A percentile compares a stretch with the other conserved stretches of the same genome.
These are phyloP conservation scores for Penicillium alfredii DNA, from an alignment of 495 filamentous ascomycete genomes.

Conservation along the genomic window DNA sequence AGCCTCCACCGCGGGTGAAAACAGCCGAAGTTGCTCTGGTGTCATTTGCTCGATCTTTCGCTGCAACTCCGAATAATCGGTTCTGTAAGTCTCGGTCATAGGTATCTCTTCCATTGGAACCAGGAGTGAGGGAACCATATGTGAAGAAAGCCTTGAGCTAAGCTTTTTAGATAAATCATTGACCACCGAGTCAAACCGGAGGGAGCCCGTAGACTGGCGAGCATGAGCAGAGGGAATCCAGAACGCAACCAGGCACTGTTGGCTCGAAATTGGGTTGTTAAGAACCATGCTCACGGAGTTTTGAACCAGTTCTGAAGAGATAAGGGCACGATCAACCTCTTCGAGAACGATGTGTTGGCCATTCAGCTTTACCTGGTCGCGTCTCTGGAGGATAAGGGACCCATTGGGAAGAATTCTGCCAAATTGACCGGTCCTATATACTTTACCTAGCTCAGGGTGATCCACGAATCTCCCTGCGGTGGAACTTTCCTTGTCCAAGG, in stretches of 20 bases:
- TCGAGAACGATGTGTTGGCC: conserved; percentile 60
- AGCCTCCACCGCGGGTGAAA: conserved; percentile 10
- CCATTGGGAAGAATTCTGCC: conserved; percentile 67
- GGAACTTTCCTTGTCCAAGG: conserved; percentile 41
- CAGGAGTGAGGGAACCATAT: conserved; percentile 64
- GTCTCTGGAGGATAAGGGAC: conserved; percentile 54
- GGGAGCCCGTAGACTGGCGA: conserved; percentile 3
- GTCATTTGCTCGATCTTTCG: conserved; percentile 23
- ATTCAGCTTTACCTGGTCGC: conserved; percentile 63
- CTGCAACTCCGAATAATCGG: conserved; percentile 46
- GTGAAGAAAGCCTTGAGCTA: conserved; percentile 44
- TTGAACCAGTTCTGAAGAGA: conserved; percentile 33
- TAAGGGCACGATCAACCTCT: conserved; percentile 57
- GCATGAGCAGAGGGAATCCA: conserved; percentile 39
- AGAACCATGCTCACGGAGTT: conserved; percentile 53
- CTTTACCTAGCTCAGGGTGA: conserved; percentile 57
- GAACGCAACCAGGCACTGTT: conserved; percentile 51
- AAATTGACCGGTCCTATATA: conserved; percentile 68
- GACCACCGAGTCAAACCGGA: conserved; percentile 13
- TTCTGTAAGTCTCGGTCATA: conserved; percentile 57
- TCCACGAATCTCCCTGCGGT: conserved; percentile 55
- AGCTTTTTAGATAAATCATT: conserved; percentile 38
- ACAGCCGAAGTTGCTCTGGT: conserved; percentile 18
- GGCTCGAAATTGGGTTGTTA: conserved; percentile 9
- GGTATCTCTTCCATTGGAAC: conserved; percentile 62